These are phyloP conservation scores for Anisodus tanguticus DNA, from an alignment of 257 asterid species.

Conservation along the genomic window DNA sequence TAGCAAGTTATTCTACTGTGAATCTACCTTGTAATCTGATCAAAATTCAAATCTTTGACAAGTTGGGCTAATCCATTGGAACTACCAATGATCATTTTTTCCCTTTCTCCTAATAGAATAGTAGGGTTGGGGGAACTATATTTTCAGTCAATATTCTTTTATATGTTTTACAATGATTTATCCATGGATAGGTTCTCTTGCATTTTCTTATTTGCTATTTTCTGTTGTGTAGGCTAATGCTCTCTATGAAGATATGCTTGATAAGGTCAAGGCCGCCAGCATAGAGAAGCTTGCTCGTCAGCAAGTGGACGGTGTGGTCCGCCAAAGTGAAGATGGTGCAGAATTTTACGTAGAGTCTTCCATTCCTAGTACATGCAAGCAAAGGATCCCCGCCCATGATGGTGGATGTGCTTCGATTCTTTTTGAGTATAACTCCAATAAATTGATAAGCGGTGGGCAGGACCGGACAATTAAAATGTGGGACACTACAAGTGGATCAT, in stretches of 20 bases:
- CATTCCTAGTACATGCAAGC: constrained; percentile 78
- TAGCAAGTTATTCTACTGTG: neutral
- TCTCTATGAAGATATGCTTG: constrained; percentile 67
- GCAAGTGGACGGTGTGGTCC: constrained; percentile 92
- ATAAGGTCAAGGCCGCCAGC: constrained; percentile 57
- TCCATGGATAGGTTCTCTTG: neutral
- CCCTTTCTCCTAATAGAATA: neutral
- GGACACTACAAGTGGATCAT: constrained; percentile 73
- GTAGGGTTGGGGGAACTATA: neutral
- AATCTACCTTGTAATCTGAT: neutral
- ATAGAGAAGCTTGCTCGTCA: constrained; percentile 77
- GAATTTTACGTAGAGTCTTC: constrained; percentile 66
- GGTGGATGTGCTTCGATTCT: constrained; percentile 80
- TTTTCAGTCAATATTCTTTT: neutral
- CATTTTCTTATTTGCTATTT: constrained; percentile 5
- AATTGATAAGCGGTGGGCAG: constrained; percentile 86
- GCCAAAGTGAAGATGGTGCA: constrained; percentile 91
- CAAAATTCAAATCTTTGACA: constrained; percentile 2
- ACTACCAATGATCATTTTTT: neutral
- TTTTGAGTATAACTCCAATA: constrained; percentile 70
- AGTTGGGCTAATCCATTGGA: constrained; percentile 4
- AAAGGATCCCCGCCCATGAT: constrained; percentile 85
- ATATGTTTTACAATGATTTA: neutral
- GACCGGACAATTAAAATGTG: constrained; percentile 81
- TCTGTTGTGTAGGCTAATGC: constrained; percentile 67